Evolutionary conservation across 2,329 filamentous ascomycete genomes (phyloP).

Genomic region (Phyllosticta ampelicida): DNA sequence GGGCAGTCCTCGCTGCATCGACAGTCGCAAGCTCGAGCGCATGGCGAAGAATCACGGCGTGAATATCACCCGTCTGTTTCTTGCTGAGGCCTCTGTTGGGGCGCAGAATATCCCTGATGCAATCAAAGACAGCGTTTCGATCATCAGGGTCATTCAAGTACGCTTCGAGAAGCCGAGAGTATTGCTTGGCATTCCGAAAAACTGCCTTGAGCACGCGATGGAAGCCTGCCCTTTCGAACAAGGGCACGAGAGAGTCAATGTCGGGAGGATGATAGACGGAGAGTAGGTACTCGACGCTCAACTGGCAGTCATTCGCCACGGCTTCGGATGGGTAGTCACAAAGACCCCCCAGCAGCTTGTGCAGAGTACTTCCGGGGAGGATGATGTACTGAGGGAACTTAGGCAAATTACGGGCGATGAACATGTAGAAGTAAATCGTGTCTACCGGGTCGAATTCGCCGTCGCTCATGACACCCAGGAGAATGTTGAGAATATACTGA

Average conservation of each 20-base stretch:
- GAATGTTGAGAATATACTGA: conserved; percentile 83
- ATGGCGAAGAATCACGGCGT: conserved; percentile 54
- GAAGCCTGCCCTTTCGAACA: conserved; percentile 72
- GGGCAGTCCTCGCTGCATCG: conserved; percentile 54
- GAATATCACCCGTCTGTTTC: conserved; percentile 64
- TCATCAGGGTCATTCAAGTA: conserved; percentile 82
- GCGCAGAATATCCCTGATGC: conserved; percentile 64
- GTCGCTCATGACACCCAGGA: conserved; percentile 80
- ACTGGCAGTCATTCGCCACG: conserved; percentile 82
- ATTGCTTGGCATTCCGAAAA: conserved; percentile 70
- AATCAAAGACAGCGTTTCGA: conserved; percentile 64
- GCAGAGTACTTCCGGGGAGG: conserved; percentile 74
- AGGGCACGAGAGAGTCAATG: conserved; percentile 60
- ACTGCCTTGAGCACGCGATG: conserved; percentile 85
- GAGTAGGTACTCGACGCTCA: conserved; percentile 92
- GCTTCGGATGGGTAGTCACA: conserved; percentile 75
- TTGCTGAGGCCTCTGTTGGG: conserved; percentile 51
- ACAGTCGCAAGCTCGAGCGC: conserved; percentile 56
- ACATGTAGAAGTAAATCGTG: conserved; percentile 96
- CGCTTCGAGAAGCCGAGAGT: conserved; percentile 62
- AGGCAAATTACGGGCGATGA: conserved; percentile 86
- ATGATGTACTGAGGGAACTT: conserved; percentile 96
- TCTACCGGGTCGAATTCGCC: conserved; percentile 67
- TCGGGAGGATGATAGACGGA: conserved; percentile 89
- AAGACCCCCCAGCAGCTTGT: conserved; percentile 67